Conservation (phyloP, 192 early-diverging fungal genomes). For the Neocallimastix lanati region DNA sequence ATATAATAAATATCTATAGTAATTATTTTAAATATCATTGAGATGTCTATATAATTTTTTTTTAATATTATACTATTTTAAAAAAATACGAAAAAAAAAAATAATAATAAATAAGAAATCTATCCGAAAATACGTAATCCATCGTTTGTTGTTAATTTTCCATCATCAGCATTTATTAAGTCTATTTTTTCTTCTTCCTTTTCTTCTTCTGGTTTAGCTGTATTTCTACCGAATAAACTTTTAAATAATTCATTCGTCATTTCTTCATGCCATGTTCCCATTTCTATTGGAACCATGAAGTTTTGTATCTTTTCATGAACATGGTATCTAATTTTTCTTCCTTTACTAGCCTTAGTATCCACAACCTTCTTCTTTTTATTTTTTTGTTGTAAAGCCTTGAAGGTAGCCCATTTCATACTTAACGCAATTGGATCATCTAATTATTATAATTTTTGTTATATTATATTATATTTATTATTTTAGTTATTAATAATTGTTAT, state of each 20-base stretch:
- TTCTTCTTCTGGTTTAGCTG: neutral
- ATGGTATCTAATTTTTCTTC: conserved; percentile 76
- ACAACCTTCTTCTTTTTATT: conserved; percentile 43
- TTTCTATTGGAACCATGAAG: conserved; percentile 66
- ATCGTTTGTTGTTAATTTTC: neutral
- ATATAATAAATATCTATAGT: too few species aligned
- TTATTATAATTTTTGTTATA: neutral
- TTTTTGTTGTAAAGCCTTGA: conserved; percentile 40
- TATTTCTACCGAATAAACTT: conserved; percentile 49
- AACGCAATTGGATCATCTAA: conserved; percentile 67
- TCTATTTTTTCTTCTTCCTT: neutral
- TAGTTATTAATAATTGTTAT: too few species aligned
- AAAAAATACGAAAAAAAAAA: too few species aligned
- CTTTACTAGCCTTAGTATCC: conserved; percentile 83
- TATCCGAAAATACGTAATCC: neutral
- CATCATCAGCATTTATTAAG: neutral
- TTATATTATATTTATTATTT: neutral
- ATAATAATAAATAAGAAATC: neutral
- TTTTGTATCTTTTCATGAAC: conserved; percentile 92
- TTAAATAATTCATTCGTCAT: conserved; percentile 84
- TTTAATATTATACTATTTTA: too few species aligned
- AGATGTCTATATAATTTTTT: too few species aligned
- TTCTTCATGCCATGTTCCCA: conserved; percentile 75
- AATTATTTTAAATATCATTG: too few species aligned
- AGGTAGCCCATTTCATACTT: conserved; percentile 64